Percentiles rank a stretch among this genome's conserved stretches.
phyloP scores from a whole-genome alignment of 2,329 filamentous ascomycete genomes.

The Colletotrichum chrysophilum region DNA sequence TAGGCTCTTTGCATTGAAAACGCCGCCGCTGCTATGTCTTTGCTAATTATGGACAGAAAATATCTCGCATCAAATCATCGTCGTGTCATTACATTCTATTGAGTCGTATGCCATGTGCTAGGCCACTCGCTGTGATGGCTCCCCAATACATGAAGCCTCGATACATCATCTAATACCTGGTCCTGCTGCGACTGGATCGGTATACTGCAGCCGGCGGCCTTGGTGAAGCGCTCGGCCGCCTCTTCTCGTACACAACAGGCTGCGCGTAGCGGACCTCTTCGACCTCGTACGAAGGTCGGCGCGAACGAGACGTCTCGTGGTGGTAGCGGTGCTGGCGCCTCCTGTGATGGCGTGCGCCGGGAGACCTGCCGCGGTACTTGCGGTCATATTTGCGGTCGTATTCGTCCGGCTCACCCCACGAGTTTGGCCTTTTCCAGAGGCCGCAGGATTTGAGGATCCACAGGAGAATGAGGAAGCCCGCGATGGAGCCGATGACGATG shows the following conservation, averaged over 20 bases:
- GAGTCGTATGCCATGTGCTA: not conserved
- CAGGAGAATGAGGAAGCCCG: slow-evolving; percentile 47
- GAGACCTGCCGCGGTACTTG: slow-evolving; percentile 5
- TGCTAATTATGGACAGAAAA: not conserved
- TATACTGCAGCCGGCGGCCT: slow-evolving; percentile 7
- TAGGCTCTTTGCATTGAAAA: not conserved
- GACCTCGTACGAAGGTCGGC: slow-evolving; percentile 6
- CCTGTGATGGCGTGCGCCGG: slow-evolving; percentile 5
- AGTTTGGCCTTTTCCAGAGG: slow-evolving; percentile 4
- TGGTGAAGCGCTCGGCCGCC: slow-evolving; percentile 3
- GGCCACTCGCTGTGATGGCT: not conserved
- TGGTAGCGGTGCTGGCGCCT: not conserved
- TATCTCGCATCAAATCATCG: not conserved
- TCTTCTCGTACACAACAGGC: slow-evolving; percentile 15
- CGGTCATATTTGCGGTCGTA: not conserved
- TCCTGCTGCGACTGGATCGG: slow-evolving; percentile 5
- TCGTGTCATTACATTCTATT: not conserved
- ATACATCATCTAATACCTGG: not conserved
- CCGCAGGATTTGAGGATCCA: slow-evolving; percentile 53
- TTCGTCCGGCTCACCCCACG: slow-evolving; percentile 4
- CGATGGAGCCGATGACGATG: slow-evolving; percentile 54
- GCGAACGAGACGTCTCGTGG: slow-evolving; percentile 17
- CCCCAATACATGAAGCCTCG: not conserved
- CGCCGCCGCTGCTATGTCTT: not conserved
- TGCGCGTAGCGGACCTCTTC: slow-evolving; percentile 19